Conservation (phyloP, 2,329 filamentous ascomycete species). For the Cryphonectria naterciae region DNA sequence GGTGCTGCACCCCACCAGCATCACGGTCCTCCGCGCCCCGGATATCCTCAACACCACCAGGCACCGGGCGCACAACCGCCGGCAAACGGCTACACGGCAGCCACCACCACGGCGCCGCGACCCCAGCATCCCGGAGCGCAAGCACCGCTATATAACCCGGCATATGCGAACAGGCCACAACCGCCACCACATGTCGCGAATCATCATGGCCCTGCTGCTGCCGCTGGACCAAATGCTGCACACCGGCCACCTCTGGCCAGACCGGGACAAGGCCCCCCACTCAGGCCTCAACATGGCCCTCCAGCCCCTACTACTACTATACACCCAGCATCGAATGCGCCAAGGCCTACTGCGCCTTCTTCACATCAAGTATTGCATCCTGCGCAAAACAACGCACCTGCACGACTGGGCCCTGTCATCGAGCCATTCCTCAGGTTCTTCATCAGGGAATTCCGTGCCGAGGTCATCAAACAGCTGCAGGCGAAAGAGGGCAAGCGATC, state of each 20-base stretch:
- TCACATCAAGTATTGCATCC: slow-evolving; percentile 12
- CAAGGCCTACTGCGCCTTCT: slow-evolving; percentile 12
- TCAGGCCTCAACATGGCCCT: slow-evolving; percentile 9
- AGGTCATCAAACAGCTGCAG: slow-evolving; percentile 50
- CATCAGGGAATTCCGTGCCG: slow-evolving; percentile 51
- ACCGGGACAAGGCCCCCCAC: slow-evolving; percentile 2
- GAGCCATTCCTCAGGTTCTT: slow-evolving; percentile 48
- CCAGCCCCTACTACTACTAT: neutral
- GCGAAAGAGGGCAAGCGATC: slow-evolving; percentile 47
- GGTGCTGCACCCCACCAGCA: slow-evolving; percentile 13
- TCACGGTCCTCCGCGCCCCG: slow-evolving; percentile 15
- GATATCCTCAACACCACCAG: slow-evolving; percentile 20
- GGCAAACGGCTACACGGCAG: slow-evolving; percentile 15
- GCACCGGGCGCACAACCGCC: slow-evolving; percentile 5
- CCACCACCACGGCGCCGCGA: neutral
- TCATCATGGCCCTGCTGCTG: slow-evolving; percentile 2
- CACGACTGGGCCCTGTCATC: slow-evolving; percentile 41
- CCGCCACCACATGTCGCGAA: slow-evolving; percentile 11
- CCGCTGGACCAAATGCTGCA: slow-evolving; percentile 10
- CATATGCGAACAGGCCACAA: slow-evolving; percentile 36
- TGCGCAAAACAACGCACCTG: slow-evolving; percentile 10
- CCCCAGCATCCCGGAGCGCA: slow-evolving; percentile 30
- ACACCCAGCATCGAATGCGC: slow-evolving; percentile 12
- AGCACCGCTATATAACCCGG: slow-evolving; percentile 37
- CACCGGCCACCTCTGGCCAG: slow-evolving; percentile 16